These are phyloP conservation scores for Geoglossum glabrum DNA, from an alignment of 495 filamentous ascomycete genomes.

Conservation along the genomic window DNA sequence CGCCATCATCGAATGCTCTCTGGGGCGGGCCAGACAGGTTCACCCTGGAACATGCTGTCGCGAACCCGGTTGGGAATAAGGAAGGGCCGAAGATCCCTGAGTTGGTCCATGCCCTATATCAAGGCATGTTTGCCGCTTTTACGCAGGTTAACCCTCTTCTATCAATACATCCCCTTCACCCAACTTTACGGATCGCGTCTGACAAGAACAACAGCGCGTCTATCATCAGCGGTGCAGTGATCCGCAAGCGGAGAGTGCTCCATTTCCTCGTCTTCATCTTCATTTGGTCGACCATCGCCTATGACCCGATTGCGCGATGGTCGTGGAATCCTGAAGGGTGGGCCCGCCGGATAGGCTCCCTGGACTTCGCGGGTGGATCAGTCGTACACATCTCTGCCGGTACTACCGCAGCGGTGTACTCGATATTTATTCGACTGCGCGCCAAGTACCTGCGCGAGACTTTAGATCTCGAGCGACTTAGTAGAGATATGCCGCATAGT, in stretches of 20 bases:
- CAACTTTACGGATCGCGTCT: not conserved
- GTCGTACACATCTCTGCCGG: slow-evolving; percentile 37
- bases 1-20: slow-evolving; percentile 27
- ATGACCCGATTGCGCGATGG: slow-evolving; percentile 39
- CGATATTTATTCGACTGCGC: not conserved
- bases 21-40: not conserved
- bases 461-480: slow-evolving; percentile 20
- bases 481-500: slow-evolving; percentile 26
- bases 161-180: not conserved
- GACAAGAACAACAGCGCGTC: not conserved
- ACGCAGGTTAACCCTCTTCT: not conserved
- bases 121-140: slow-evolving; percentile 24
- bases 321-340: slow-evolving; percentile 40
- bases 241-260: slow-evolving; percentile 21
- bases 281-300: slow-evolving; percentile 38
- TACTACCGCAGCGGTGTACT: slow-evolving; percentile 32
- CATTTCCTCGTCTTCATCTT: slow-evolving; percentile 29
- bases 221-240: slow-evolving; percentile 14
- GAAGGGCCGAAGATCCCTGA: slow-evolving; percentile 25
- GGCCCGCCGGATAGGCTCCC: slow-evolving; percentile 29
- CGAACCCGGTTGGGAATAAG: not conserved
- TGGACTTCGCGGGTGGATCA: slow-evolving; percentile 12
- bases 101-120: slow-evolving; percentile 36
- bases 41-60: not conserved
- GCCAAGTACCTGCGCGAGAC: slow-evolving; percentile 34